phyloP scores from a whole-genome alignment of 805 yeast species.

The Candida suzukii region DNA sequence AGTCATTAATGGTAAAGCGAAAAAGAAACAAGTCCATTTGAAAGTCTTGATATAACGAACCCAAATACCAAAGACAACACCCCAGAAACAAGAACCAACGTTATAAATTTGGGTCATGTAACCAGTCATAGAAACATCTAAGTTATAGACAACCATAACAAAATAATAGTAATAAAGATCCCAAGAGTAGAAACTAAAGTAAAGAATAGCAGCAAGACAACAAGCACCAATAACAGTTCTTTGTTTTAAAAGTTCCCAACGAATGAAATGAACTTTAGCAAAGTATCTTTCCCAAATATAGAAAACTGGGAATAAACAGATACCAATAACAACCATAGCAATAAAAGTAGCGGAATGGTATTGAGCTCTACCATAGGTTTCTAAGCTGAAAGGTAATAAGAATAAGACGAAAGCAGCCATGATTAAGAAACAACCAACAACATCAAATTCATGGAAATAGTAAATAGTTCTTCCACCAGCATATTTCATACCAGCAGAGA shows the following conservation, averaged over 20 bases:
- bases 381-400: constrained; percentile 31
- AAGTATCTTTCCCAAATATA: constrained; percentile 28
- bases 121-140: constrained; percentile 13
- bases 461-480: constrained; percentile 10
- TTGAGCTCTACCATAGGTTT: constrained; percentile 21
- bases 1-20: constrained; percentile 15
- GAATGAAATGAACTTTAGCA: constrained; percentile 20
- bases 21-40: constrained; percentile 15
- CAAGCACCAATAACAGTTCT: constrained; percentile 22
- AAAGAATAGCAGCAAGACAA: constrained; percentile 7
- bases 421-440: constrained; percentile 27
- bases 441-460: constrained; percentile 28
- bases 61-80: constrained; percentile 13
- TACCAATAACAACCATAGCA: constrained; percentile 37
- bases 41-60: constrained; percentile 14
- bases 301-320: constrained; percentile 26
- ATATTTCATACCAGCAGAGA: not conserved
- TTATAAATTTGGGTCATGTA: constrained; percentile 19
- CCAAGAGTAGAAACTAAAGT: constrained; percentile 19
- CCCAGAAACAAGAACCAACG: constrained; percentile 19
- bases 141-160: constrained; percentile 15
- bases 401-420: constrained; percentile 27
- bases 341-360: constrained; percentile 34
- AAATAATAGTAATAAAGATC: constrained; percentile 15
- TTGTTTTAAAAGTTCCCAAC: constrained; percentile 17